Conservation (phyloP, 192 early-diverging fungal genomes). For the Rhizoclosmatium globosum region DNA sequence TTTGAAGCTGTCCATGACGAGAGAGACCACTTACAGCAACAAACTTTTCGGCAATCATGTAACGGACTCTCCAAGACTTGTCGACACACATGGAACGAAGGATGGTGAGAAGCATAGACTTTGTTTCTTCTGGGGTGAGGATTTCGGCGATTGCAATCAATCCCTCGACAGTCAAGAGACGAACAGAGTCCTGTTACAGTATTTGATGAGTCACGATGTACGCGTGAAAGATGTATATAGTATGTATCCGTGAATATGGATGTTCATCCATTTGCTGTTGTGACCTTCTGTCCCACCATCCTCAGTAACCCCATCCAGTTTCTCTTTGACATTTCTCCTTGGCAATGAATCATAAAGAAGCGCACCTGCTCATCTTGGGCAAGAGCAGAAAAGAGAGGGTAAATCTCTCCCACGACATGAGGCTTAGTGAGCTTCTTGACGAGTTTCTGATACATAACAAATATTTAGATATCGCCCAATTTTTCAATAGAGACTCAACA, state of each 20-base stretch:
- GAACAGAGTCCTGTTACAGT: conserved; percentile 94
- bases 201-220: too few relatives aligned
- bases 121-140: conserved; percentile 80
- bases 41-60: conserved; percentile 99
- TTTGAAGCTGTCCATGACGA: not conserved
- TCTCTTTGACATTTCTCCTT: too few relatives aligned
- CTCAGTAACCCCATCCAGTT: too few relatives aligned
- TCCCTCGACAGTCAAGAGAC: conserved; percentile 91
- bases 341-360: not conserved
- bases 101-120: conserved; percentile 72
- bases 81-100: conserved; percentile 85
- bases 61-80: conserved; percentile 98
- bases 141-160: conserved; percentile 88
- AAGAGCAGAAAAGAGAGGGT: conserved; percentile 87
- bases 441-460: conserved; percentile 61
- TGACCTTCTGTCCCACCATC: too few relatives aligned
- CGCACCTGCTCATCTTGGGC: conserved; percentile 72
- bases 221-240: too few relatives aligned
- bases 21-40: conserved; percentile 68
- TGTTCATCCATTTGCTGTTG: not conserved
- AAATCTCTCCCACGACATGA: conserved; percentile 83
- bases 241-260: not conserved
- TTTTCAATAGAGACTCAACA: too few relatives aligned
- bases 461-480: not conserved
- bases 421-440: conserved; percentile 75